A percentile compares a stretch with the other conserved stretches of the same genome.
Evolutionary conservation across 352 stramenopile genomes (phyloP).

Genomic region (Phytopythium sindhum): DNA sequence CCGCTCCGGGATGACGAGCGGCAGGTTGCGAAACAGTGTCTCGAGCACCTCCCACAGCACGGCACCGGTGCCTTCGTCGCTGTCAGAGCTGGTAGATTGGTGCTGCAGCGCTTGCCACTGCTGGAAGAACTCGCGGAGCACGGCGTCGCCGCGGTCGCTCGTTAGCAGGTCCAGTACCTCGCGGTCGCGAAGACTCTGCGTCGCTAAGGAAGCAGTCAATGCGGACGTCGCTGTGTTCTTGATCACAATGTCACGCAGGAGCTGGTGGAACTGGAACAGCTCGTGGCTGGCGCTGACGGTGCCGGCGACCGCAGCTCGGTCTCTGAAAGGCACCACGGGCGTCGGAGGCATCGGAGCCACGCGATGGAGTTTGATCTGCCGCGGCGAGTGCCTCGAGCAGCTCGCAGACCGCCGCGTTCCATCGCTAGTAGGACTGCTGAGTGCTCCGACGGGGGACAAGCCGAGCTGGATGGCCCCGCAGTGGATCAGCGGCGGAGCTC

Average conservation of each 20-base stretch:
- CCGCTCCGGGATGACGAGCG: conserved; percentile 42
- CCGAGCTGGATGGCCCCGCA: neutral
- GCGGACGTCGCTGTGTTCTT: neutral
- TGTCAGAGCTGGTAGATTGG: neutral
- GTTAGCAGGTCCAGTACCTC: conserved; percentile 54
- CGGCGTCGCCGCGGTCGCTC: conserved; percentile 59
- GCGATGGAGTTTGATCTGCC: conserved; percentile 32
- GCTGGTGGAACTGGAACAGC: conserved; percentile 69
- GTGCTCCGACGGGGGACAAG: neutral
- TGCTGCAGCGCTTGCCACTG: conserved; percentile 35
- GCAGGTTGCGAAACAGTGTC: conserved; percentile 58
- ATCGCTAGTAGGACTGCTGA: neutral
- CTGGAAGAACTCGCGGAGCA: conserved; percentile 59
- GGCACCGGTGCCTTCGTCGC: conserved; percentile 17
- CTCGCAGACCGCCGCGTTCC: neutral
- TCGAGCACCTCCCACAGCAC: conserved; percentile 62
- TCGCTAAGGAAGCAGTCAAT: neutral
- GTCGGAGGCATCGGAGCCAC: conserved; percentile 15
- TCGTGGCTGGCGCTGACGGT: conserved; percentile 46
- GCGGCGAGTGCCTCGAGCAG: conserved; percentile 23
- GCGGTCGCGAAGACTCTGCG: conserved; percentile 18
- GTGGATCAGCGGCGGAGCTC: neutral
- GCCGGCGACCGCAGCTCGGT: conserved; percentile 19
- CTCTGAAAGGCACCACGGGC: conserved; percentile 19
- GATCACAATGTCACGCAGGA: conserved; percentile 39